Conservation (phyloP, 495 filamentous ascomycete genomes). For the Podospora pseudocomata region DNA sequence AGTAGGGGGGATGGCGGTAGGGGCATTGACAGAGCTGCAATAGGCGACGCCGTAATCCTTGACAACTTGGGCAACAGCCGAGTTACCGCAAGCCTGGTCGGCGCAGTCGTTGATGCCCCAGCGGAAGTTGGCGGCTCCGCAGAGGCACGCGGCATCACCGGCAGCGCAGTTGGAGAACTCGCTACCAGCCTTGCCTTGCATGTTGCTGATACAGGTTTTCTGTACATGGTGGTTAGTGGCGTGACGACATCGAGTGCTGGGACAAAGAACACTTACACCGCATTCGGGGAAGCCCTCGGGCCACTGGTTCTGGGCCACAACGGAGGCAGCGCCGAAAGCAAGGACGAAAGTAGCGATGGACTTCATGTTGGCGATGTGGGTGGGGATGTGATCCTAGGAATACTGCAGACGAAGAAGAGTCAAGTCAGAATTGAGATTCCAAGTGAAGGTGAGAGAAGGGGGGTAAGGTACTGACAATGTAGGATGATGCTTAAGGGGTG, state of each 20-base stretch:
- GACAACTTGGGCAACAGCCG: conserved; percentile 27
- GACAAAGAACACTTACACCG: conserved; percentile 36
- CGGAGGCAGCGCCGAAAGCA: conserved; percentile 30
- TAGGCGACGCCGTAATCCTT: conserved; percentile 35
- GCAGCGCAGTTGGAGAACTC: conserved; percentile 54
- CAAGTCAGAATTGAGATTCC: conserved; percentile 4
- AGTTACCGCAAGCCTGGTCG: conserved; percentile 55
- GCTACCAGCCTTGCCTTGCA: conserved; percentile 57
- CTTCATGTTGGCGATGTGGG: conserved; percentile 40
- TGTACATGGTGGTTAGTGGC: conserved; percentile 31
- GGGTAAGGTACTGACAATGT: conserved; percentile 4
- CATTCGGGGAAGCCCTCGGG: conserved; percentile 34
- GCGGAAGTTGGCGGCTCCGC: conserved; percentile 61
- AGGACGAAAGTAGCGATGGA: conserved; percentile 28
- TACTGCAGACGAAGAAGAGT: neutral
- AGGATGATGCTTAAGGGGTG: neutral
- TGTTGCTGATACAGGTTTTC: conserved; percentile 70
- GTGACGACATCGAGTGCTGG: neutral
- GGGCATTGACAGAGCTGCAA: conserved; percentile 28
- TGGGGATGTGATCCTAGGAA: neutral
- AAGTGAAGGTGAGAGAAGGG: neutral
- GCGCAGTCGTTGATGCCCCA: conserved; percentile 81
- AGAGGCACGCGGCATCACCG: conserved; percentile 63
- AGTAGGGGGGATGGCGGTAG: conserved; percentile 29
- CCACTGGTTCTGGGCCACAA: conserved; percentile 26